A percentile compares a stretch with the other conserved stretches of the same genome.
Evolutionary conservation across 1,284 basidiomycete species (phyloP).

Genomic region (Fistulinella cinereoalba): DNA sequence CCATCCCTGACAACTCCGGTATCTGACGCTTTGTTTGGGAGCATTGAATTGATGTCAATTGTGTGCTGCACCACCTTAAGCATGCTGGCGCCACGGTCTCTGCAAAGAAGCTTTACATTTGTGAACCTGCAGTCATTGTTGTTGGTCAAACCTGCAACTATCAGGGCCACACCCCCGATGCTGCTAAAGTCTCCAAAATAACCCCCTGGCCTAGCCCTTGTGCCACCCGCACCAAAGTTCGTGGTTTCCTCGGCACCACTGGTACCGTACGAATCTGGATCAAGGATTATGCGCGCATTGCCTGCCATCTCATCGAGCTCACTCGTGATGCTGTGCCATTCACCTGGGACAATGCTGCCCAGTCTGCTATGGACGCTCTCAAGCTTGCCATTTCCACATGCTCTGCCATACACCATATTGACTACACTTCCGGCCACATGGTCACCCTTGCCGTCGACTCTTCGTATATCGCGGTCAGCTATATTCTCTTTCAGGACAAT

Average conservation of each 20-base stretch:
- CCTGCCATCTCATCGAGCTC: constrained; percentile 5
- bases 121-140: constrained; percentile 6
- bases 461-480: constrained; percentile 33
- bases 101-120: constrained; percentile 14
- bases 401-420: constrained; percentile 30
- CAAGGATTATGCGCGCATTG: constrained; percentile 7
- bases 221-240: constrained; percentile 17
- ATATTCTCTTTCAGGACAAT: constrained; percentile 33
- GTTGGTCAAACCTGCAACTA: constrained; percentile 16
- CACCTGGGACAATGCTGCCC: not conserved
- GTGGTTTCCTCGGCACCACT: constrained; percentile 28
- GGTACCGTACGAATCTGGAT: constrained; percentile 30
- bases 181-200: constrained; percentile 5
- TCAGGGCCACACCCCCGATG: constrained; percentile 5
- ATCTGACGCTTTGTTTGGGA: constrained; percentile 31
- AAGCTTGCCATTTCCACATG: constrained; percentile 21
- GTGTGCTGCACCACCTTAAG: constrained; percentile 18
- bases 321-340: not conserved
- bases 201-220: not conserved
- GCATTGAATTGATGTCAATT: constrained; percentile 16
- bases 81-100: constrained; percentile 18
- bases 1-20: constrained; percentile 25
- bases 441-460: constrained; percentile 40
- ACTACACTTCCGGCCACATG: constrained; percentile 26
- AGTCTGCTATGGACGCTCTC: constrained; percentile 24